phyloP scores from a whole-genome alignment of 495 filamentous ascomycete genomes.

The Sphaerosporella brunnea region DNA sequence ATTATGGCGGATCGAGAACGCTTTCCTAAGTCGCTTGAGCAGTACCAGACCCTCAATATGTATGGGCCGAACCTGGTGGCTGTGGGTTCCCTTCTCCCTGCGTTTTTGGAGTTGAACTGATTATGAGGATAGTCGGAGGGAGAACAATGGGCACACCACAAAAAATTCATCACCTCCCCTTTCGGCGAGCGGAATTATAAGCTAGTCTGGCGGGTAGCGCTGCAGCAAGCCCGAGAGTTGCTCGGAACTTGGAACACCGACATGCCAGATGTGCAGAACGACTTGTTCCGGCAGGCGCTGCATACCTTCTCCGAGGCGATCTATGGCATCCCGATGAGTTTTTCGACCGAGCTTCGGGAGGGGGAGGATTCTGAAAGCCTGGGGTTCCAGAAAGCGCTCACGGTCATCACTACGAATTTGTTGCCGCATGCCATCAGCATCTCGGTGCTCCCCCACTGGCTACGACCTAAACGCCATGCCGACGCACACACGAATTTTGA shows the following conservation, averaged over 20 bases:
- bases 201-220: slow-evolving; percentile 30
- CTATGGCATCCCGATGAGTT: too few relatives aligned
- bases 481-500: too few relatives aligned
- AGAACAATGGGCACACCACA: slow-evolving; percentile 31
- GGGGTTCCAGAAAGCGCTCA: background rate
- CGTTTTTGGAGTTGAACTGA: too few relatives aligned
- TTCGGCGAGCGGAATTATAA: slow-evolving; percentile 33
- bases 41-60: background rate
- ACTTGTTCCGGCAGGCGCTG: too few relatives aligned
- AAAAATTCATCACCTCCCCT: slow-evolving; percentile 27
- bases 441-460: slow-evolving; percentile 8
- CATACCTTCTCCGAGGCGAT: background rate
- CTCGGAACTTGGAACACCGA: slow-evolving; percentile 6
- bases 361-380: too few relatives aligned
- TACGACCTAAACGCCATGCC: too few relatives aligned
- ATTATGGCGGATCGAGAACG: background rate
- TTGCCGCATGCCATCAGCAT: slow-evolving; percentile 5
- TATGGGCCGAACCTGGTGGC: background rate
- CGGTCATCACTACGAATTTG: background rate
- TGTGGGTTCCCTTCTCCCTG: too few relatives aligned
- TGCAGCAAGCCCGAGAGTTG: slow-evolving; percentile 29
- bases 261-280: too few relatives aligned
- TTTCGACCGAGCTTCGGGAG: too few relatives aligned
- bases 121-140: too few relatives aligned
- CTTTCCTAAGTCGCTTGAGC: background rate